These are phyloP conservation scores for Globisporangium lucens DNA, from an alignment of 352 stramenopile species.

Conservation along the genomic window DNA sequence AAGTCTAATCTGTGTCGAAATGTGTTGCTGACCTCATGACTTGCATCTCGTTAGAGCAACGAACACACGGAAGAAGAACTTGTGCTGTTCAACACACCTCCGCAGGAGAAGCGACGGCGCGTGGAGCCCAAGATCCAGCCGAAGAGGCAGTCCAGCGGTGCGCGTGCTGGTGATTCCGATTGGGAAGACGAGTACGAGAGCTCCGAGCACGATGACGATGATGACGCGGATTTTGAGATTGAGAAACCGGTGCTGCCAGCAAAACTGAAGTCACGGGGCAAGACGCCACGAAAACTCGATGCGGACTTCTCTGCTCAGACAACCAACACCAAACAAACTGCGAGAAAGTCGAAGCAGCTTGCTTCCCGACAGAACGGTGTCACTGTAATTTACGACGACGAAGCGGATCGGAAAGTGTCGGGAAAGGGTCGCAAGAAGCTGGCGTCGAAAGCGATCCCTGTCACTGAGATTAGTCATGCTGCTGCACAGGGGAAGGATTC, in stretches of 20 bases:
- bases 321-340: background rate
- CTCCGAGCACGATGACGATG: slow-evolving; percentile 9
- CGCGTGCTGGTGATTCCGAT: slow-evolving; percentile 11
- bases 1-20: background rate
- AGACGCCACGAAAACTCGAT: background rate
- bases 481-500: background rate
- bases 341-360: background rate
- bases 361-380: background rate
- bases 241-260: background rate
- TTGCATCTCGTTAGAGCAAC: slow-evolving; percentile 19
- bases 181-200: slow-evolving; percentile 15
- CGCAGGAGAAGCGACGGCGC: slow-evolving; percentile 33
- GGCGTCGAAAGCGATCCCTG: slow-evolving; percentile 9
- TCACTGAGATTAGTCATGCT: background rate
- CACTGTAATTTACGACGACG: background rate
- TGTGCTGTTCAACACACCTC: slow-evolving; percentile 29
- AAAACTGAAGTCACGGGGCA: slow-evolving; percentile 6
- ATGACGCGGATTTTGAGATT: slow-evolving; percentile 8
- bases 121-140: slow-evolving; percentile 18
- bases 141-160: slow-evolving; percentile 7
- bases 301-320: background rate
- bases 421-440: slow-evolving; percentile 11
- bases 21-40: background rate
- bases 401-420: slow-evolving; percentile 3
- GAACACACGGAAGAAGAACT: slow-evolving; percentile 32